phyloP scores from a whole-genome alignment of 2,329 filamentous ascomycete species.

The Colletotrichum aenigma region DNA sequence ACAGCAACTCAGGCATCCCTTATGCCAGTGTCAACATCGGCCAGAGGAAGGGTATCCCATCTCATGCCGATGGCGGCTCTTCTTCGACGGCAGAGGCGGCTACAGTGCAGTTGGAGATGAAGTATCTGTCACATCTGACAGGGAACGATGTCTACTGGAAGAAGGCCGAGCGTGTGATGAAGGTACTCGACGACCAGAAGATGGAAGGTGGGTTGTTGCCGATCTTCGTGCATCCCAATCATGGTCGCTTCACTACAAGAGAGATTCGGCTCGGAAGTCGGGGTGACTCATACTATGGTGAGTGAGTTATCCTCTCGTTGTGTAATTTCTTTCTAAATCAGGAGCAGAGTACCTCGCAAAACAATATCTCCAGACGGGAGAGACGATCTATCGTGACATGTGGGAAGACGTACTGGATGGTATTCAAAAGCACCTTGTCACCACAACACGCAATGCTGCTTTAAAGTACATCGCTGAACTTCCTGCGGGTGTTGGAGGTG shows the following conservation, averaged over 20 bases:
- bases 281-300: slow-evolving; percentile 88
- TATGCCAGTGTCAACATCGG: slow-evolving; percentile 89
- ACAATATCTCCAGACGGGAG: not conserved
- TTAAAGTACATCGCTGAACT: not conserved
- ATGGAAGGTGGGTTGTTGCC: slow-evolving; percentile 83
- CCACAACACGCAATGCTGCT: not conserved
- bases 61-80: slow-evolving; percentile 84
- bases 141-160: not conserved
- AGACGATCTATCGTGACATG: not conserved
- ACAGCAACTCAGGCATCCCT: slow-evolving; percentile 84
- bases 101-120: not conserved
- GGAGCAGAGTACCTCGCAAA: not conserved
- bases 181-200: slow-evolving; percentile 83
- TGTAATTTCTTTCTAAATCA: not conserved
- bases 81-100: slow-evolving; percentile 82
- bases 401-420: not conserved
- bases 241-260: slow-evolving; percentile 76
- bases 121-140: not conserved
- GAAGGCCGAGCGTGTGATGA: slow-evolving; percentile 59
- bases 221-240: slow-evolving; percentile 84
- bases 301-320: slow-evolving; percentile 34
- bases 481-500: not conserved
- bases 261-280: slow-evolving; percentile 93
- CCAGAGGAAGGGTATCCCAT: slow-evolving; percentile 74
- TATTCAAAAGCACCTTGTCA: not conserved